Conservation (phyloP, 176 grass and related monocot genomes). For the Ensete glaucum region DNA sequence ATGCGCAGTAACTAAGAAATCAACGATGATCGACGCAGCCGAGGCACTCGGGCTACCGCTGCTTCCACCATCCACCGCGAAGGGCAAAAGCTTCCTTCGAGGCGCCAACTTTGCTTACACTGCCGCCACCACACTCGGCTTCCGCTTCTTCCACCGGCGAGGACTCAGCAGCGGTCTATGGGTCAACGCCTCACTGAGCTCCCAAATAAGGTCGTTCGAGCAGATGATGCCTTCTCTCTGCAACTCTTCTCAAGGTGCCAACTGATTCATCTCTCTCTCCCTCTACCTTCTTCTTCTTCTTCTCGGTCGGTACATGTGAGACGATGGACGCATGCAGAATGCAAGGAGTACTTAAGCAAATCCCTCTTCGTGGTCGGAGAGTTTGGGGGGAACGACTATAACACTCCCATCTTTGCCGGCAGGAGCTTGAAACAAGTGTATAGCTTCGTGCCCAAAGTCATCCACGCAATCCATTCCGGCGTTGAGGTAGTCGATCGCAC, state of each 20-base stretch:
- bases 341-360: slow-evolving; percentile 39
- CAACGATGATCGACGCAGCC: slow-evolving; percentile 21
- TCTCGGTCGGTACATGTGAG: not conserved
- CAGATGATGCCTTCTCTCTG: slow-evolving; percentile 48
- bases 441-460: slow-evolving; percentile 39
- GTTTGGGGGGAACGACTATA: slow-evolving; percentile 92
- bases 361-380: slow-evolving; percentile 78
- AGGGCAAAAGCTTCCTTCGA: slow-evolving; percentile 57
- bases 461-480: slow-evolving; percentile 33
- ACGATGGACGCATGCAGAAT: slow-evolving; percentile 20
- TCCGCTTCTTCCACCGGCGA: slow-evolving; percentile 52
- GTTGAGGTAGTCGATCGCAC: slow-evolving; percentile 28
- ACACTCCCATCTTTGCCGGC: slow-evolving; percentile 48
- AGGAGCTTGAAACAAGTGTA: slow-evolving; percentile 47
- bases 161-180: slow-evolving; percentile 54
- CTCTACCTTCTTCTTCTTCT: too few species aligned
- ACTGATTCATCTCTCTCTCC: not conserved
- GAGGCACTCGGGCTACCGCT: slow-evolving; percentile 55
- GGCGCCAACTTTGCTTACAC: slow-evolving; percentile 85
- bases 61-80: slow-evolving; percentile 44
- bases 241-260: slow-evolving; percentile 29
- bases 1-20: too few species aligned
- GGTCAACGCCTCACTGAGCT: slow-evolving; percentile 53
- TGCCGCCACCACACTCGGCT: slow-evolving; percentile 61
- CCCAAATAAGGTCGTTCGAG: slow-evolving; percentile 70